Base-by-base conservation (phyloP, 768 basidiomycete genomes). In the Hypholoma sublateritium region DNA sequence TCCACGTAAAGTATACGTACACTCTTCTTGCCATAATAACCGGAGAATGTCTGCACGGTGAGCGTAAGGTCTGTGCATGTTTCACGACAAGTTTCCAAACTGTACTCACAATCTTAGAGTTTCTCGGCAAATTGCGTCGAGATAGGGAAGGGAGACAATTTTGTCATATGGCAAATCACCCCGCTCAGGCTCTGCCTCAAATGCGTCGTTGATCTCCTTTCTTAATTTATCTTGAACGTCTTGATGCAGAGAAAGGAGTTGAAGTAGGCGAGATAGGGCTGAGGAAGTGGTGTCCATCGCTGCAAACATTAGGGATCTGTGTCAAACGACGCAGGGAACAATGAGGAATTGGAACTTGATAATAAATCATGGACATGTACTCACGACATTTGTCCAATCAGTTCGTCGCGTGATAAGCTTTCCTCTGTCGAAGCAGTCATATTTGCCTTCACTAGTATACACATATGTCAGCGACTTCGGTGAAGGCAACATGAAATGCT, bases 201-300 rank as follows among this genome's bases (percentile, higher is more conserved):
- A 36, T 2, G 72, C 72, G 17, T 64, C 50, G 0, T 56, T 36
- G 19, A 80, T 60, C 57, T 79, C 78, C 6, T 63, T 16, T 11
- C 79, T 69, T 17, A 80, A 63, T 44, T 63, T 74, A 5, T 72
- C 67, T 50, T 73, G 72, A 4, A 67, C 63, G 12, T 70, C 62
- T 25, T 60, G 59, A 36, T 69, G 60, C 1, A 49, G 24, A 2
- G 77, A 60, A 5, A 80, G 70, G 7, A 71, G 63, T 21, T 69
- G 60, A 14, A 80, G 51, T 8, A 64, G 70, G 1, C 72, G 67
- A 4, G 70, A 65, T n/a, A 79, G 62, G 4, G 71, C 70, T 12
- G 62, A 67, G 5, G 77, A 75, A 0, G 78, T 79, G 0, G 77
- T 79, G 59, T 80, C 78, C 60, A 72, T 74, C 1, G 70, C 77